Percentiles rank a stretch among this genome's conserved stretches.
Evolutionary conservation across 495 filamentous ascomycete genomes (phyloP).

Genomic region (Neurospora terricola): DNA sequence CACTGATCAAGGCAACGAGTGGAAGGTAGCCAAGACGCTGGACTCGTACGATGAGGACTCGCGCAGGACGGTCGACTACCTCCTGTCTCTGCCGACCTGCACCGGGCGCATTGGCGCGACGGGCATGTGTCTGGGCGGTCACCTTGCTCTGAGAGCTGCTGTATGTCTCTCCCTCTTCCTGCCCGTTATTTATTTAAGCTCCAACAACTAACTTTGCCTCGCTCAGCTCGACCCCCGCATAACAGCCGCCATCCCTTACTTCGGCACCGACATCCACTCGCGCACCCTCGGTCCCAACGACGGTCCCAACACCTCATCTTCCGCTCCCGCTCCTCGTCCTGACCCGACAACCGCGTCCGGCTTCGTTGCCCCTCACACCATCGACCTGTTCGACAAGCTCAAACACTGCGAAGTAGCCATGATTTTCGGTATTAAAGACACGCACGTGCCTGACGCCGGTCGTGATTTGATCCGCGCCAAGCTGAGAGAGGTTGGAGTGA

Average conservation of each 20-base stretch:
- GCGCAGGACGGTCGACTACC: slow-evolving; percentile 57
- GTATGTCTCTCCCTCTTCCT: slow-evolving; percentile 16
- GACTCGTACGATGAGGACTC: slow-evolving; percentile 86
- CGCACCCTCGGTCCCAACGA: slow-evolving; percentile 53
- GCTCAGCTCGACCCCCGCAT: slow-evolving; percentile 58
- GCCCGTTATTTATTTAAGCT: neutral
- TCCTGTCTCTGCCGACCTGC: slow-evolving; percentile 68
- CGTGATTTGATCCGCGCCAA: slow-evolving; percentile 80
- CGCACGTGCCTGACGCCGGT: slow-evolving; percentile 77
- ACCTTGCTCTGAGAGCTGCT: slow-evolving; percentile 83
- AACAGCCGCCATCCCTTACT: slow-evolving; percentile 72
- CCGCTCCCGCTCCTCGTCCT: slow-evolving; percentile 13
- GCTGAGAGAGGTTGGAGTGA: slow-evolving; percentile 61
- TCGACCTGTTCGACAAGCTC: slow-evolving; percentile 48
- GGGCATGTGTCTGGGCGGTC: slow-evolving; percentile 93
- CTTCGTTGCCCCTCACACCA: slow-evolving; percentile 28
- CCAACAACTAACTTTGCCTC: neutral
- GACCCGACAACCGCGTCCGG: neutral
- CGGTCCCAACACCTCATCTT: slow-evolving; percentile 20
- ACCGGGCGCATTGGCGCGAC: slow-evolving; percentile 78
- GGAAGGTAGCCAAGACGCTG: slow-evolving; percentile 79
- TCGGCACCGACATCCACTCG: slow-evolving; percentile 84
- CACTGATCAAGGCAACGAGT: slow-evolving; percentile 79
- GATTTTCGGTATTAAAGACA: slow-evolving; percentile 90
- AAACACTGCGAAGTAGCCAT: slow-evolving; percentile 64